phyloP scores from a whole-genome alignment of 768 basidiomycete species.

The Amanita fuliginea region DNA sequence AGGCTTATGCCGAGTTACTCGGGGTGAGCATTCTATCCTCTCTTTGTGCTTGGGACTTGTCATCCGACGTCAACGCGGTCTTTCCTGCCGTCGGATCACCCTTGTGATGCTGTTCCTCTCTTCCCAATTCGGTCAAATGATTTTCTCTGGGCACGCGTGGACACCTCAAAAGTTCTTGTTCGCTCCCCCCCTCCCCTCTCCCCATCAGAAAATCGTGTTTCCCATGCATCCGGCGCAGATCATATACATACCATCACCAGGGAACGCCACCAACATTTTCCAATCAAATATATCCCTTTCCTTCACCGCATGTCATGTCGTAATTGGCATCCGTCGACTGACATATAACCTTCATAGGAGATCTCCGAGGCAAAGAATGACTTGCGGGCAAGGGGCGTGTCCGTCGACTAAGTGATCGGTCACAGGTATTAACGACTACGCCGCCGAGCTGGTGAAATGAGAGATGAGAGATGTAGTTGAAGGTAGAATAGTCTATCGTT shows the following conservation, averaged over 20 bases:
- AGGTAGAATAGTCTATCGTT: neutral
- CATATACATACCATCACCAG: neutral
- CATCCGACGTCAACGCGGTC: neutral
- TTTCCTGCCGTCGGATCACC: slow-evolving; percentile 2
- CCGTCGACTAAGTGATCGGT: slow-evolving; percentile 35
- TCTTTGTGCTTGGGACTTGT: too few relatives aligned
- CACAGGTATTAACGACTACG: neutral
- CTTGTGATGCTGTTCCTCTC: neutral
- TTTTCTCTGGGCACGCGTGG: neutral
- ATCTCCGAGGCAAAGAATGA: slow-evolving; percentile 43
- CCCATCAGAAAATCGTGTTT: neutral
- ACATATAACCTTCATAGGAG: slow-evolving; percentile 31
- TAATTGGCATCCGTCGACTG: slow-evolving; percentile 6
- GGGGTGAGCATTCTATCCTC: slow-evolving; percentile 20
- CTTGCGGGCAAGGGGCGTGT: slow-evolving; percentile 46
- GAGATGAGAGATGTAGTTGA: too few relatives aligned
- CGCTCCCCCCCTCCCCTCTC: neutral
- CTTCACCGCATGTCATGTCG: neutral
- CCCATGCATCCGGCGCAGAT: neutral
- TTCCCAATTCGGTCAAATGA: neutral
- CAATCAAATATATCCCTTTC: slow-evolving; percentile 6
- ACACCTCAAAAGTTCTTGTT: too few relatives aligned
- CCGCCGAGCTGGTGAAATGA: neutral
- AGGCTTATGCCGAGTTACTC: slow-evolving; percentile 65
- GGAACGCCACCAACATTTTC: neutral